These are phyloP conservation scores for Penicillium egyptiacum DNA, from an alignment of 495 filamentous ascomycete genomes.

Conservation along the genomic window DNA sequence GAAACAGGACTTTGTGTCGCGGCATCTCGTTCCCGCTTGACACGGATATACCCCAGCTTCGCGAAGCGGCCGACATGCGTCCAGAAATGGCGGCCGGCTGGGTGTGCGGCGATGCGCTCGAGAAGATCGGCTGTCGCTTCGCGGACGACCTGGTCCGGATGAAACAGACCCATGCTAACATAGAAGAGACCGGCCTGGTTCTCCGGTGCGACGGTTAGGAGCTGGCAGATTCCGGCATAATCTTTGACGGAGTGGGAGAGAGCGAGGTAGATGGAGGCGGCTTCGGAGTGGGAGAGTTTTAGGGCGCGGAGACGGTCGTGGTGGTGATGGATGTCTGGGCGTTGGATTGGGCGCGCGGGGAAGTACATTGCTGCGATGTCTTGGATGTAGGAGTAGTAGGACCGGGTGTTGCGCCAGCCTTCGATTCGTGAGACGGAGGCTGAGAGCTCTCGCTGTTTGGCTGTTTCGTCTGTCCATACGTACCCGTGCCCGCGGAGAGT, in stretches of 20 bases:
- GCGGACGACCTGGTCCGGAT: slow-evolving; percentile 77
- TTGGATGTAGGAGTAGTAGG: slow-evolving; percentile 93
- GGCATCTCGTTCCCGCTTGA: slow-evolving; percentile 62
- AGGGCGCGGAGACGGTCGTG: slow-evolving; percentile 84
- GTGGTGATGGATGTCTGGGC: slow-evolving; percentile 84
- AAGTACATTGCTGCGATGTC: slow-evolving; percentile 58
- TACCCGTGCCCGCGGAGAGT: slow-evolving; percentile 81
- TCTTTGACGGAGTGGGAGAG: slow-evolving; percentile 72
- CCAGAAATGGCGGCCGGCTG: slow-evolving; percentile 94
- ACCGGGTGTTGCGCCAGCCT: slow-evolving; percentile 91
- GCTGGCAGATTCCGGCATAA: slow-evolving; percentile 85
- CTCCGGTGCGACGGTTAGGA: slow-evolving; percentile 84
- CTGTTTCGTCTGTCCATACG: slow-evolving; percentile 82
- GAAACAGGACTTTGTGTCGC: slow-evolving; percentile 30
- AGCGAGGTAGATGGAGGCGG: slow-evolving; percentile 77
- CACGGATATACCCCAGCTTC: slow-evolving; percentile 72
- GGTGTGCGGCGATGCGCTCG: slow-evolving; percentile 78
- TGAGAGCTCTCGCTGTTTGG: slow-evolving; percentile 80
- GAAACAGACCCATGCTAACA: slow-evolving; percentile 88
- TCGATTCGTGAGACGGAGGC: slow-evolving; percentile 91
- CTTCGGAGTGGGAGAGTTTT: slow-evolving; percentile 67
- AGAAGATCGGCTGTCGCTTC: slow-evolving; percentile 75
- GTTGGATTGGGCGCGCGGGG: slow-evolving; percentile 70
- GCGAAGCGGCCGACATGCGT: slow-evolving; percentile 79
- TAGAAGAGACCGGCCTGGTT: slow-evolving; percentile 90